These are phyloP conservation scores for Coniella vitis DNA, from an alignment of 2,329 filamentous ascomycete species.

Conservation along the genomic window DNA sequence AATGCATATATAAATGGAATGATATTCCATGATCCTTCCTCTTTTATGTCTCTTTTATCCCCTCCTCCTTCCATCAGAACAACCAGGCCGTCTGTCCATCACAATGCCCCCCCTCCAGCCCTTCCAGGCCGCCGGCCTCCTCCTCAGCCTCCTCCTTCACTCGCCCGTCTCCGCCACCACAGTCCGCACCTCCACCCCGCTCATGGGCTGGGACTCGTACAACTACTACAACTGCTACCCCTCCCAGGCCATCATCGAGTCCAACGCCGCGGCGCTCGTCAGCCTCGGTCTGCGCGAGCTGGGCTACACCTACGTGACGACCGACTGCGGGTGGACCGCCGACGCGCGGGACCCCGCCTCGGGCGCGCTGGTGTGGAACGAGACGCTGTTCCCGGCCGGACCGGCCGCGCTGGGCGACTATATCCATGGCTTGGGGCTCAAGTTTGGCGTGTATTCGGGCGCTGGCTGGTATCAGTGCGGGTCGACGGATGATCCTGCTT, in stretches of 20 bases:
- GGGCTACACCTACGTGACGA: conserved; percentile 50
- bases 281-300: conserved; percentile 42
- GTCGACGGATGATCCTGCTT: conserved; percentile 34
- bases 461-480: conserved; percentile 39
- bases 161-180: conserved; percentile 8
- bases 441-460: conserved; percentile 50
- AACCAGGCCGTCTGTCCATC: neutral
- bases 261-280: conserved; percentile 46
- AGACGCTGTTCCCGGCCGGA: conserved; percentile 41
- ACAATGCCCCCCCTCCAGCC: neutral
- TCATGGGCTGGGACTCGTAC: conserved; percentile 53
- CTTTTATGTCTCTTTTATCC: neutral
- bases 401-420: conserved; percentile 42
- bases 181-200: conserved; percentile 25
- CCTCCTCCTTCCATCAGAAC: neutral
- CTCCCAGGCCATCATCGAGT: conserved; percentile 39
- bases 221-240: conserved; percentile 47
- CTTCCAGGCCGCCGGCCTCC: neutral
- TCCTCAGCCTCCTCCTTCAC: no score
- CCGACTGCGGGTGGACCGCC: conserved; percentile 52
- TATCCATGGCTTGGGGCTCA: conserved; percentile 40
- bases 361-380: conserved; percentile 43
- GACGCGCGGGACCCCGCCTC: conserved; percentile 30
- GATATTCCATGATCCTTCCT: neutral
- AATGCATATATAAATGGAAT: neutral